Conservation (phyloP, 2,329 filamentous ascomycete genomes). For the Hymenoscyphus linearis region DNA sequence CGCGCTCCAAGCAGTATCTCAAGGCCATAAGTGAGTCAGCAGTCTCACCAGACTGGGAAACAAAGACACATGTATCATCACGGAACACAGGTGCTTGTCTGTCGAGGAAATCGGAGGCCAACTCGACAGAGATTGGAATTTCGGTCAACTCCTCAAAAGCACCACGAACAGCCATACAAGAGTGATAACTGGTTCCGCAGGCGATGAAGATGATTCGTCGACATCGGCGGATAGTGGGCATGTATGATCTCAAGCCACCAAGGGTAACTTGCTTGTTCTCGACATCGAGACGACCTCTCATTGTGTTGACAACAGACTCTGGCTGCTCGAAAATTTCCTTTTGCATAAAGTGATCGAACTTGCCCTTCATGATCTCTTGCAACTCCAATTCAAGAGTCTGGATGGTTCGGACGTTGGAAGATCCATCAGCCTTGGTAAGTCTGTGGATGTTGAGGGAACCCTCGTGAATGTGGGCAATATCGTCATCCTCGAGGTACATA, state of each 20-base stretch:
- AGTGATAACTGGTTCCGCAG: slow-evolving; percentile 97
- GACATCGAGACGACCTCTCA: slow-evolving; percentile 95
- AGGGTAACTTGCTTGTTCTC: slow-evolving; percentile 93
- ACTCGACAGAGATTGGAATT: slow-evolving; percentile 93
- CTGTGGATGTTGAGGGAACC: slow-evolving; percentile 98
- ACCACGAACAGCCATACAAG: slow-evolving; percentile 98
- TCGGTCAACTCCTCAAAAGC: slow-evolving; percentile 97
- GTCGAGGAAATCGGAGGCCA: slow-evolving; percentile 97
- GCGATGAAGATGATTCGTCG: slow-evolving; percentile 98
- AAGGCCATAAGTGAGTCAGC: slow-evolving; percentile 96
- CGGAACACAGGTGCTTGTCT: slow-evolving; percentile 96
- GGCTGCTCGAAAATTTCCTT: slow-evolving; percentile 99
- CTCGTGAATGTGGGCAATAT: slow-evolving; percentile 99
- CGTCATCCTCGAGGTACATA: slow-evolving; percentile 98
- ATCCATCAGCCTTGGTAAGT: slow-evolving; percentile 92
- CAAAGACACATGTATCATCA: slow-evolving; percentile 98
- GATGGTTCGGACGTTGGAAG: slow-evolving; percentile 94
- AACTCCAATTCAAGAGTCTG: slow-evolving; percentile 98
- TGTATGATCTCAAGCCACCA: slow-evolving; percentile 93
- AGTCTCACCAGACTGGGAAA: slow-evolving; percentile 97
- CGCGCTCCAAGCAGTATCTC: slow-evolving; percentile 95
- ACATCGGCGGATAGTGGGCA: slow-evolving; percentile 92
- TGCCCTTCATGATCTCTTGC: slow-evolving; percentile 99
- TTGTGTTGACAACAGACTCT: slow-evolving; percentile 98
- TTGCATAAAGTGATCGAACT: slow-evolving; percentile 99